Base-by-base conservation (phyloP, 2,329 filamentous ascomycete species). In the Xylaria sp. region DNA sequence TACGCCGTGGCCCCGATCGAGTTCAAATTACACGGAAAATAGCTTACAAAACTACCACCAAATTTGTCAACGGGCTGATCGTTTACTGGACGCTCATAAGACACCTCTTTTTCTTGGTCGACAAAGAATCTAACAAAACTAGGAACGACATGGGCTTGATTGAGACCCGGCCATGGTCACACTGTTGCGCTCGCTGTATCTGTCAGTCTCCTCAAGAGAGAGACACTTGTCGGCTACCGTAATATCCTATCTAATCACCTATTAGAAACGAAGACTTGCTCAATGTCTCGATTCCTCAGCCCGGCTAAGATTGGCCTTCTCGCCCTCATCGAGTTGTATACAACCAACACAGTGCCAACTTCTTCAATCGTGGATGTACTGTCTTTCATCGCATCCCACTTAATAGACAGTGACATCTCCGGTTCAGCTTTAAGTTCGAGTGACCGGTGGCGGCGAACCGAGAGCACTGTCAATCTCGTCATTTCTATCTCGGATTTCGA, bases 291-390 rank as follows among this genome's bases (percentile, higher is more conserved):
- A 60, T 96, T 90, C 76, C 84, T 98, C 47, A 96, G 92, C n/a
- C 92, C 94, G 12, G 89, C 92, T 69, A 96, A 95, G 75, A 86
- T 98, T 69, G 89, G 90, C 72, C 83, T 97, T 23, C 84, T 98
- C 58, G 87, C 88, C 57, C 85, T 99, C 56, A 85, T 95, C 55
- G 87, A 92, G 70, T 83, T 97, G 57, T 98, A 99, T 77, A 87
- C 87, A 38, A 88, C 91, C 67, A 88, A 87, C 21, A 80, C 83
- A 2, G 84, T 94, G 15, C 89, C 90, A 2, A 87, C 85, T 63
- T 82, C 85, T 52, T 88, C 90, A n/a, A 88, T 89, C 23, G 84
- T 94, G 45, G 84, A 90, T 14, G 82, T 96, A 33, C 83, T 97
- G 19, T 91, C 90, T 43, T 95, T 96, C 78, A 83, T 96, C 65